Evolutionary conservation across 1,284 basidiomycete species (phyloP).

Genomic region (Caloboletus firmus): DNA sequence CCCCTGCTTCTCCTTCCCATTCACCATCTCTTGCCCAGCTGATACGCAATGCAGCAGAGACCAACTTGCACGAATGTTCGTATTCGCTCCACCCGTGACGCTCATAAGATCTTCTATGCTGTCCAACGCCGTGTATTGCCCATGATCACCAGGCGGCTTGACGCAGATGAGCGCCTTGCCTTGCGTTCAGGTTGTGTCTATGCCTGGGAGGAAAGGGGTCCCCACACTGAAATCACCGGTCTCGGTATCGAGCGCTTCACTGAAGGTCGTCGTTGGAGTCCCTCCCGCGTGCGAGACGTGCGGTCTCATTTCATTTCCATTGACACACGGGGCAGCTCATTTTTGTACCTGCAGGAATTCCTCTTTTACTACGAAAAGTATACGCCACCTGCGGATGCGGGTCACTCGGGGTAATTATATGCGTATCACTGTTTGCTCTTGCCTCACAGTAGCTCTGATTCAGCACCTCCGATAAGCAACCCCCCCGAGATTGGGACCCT

Average conservation of each 20-base stretch:
- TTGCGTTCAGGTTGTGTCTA: constrained; percentile 73
- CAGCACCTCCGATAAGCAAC: constrained; percentile 42
- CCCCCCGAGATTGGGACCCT: constrained; percentile 66
- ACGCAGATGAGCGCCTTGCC: constrained; percentile 69
- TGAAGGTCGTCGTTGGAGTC: constrained; percentile 76
- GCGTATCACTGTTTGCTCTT: background rate
- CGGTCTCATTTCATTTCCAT: constrained; percentile 29
- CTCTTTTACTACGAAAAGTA: constrained; percentile 79
- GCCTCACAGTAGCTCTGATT: constrained; percentile 18
- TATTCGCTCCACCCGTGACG: constrained; percentile 74
- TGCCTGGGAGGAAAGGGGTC: constrained; percentile 81
- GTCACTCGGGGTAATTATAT: constrained; percentile 40
- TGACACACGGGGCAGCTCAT: constrained; percentile 3
- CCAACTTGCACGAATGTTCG: constrained; percentile 71
- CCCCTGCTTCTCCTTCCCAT: constrained; percentile 3
- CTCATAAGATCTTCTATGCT: constrained; percentile 77
- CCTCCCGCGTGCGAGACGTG: constrained; percentile 76
- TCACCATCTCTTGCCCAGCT: background rate
- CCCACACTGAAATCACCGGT: constrained; percentile 72
- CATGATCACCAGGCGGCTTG: constrained; percentile 75
- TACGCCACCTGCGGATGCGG: constrained; percentile 45
- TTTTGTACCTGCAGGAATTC: constrained; percentile 56
- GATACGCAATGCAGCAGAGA: constrained; percentile 51
- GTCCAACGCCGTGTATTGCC: constrained; percentile 62
- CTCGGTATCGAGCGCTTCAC: constrained; percentile 78